phyloP scores from a whole-genome alignment of 441 rosid genomes.

The Euphorbia celastroides region DNA sequence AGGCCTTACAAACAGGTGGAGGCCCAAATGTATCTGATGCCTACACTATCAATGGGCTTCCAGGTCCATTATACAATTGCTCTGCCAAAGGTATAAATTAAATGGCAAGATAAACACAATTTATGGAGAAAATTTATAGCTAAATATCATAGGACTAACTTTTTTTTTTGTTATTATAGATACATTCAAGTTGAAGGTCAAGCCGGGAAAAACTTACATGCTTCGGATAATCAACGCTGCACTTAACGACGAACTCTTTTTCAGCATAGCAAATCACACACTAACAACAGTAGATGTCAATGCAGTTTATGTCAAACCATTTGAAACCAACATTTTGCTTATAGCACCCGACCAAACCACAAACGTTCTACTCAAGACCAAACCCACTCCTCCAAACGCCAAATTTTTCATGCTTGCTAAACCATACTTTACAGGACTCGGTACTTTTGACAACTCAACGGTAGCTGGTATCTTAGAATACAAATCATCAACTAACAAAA shows the following conservation, averaged over 20 bases:
- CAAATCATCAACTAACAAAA: conserved; percentile 30
- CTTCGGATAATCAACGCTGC: conserved; percentile 67
- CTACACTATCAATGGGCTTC: conserved; percentile 63
- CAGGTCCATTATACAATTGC: conserved; percentile 72
- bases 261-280: conserved; percentile 65
- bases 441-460: conserved; percentile 71
- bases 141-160: too few relatives aligned
- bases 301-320: conserved; percentile 66
- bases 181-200: conserved; percentile 66
- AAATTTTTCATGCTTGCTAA: conserved; percentile 58
- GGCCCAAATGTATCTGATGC: conserved; percentile 84
- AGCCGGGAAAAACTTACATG: conserved; percentile 58
- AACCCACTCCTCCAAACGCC: conserved; percentile 49
- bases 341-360: conserved; percentile 73
- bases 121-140: too few relatives aligned
- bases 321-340: conserved; percentile 43
- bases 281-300: conserved; percentile 60
- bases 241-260: conserved; percentile 80
- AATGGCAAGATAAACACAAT: too few relatives aligned
- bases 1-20: conserved; percentile 59
- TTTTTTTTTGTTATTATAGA: conserved; percentile 28
- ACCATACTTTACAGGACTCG: conserved; percentile 63
- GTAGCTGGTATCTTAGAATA: conserved; percentile 65
- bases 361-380: conserved; percentile 58
- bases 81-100: conserved; percentile 44